phyloP scores from a whole-genome alignment of 345 rosid genomes.

The Cardiospermum halicacabum region DNA sequence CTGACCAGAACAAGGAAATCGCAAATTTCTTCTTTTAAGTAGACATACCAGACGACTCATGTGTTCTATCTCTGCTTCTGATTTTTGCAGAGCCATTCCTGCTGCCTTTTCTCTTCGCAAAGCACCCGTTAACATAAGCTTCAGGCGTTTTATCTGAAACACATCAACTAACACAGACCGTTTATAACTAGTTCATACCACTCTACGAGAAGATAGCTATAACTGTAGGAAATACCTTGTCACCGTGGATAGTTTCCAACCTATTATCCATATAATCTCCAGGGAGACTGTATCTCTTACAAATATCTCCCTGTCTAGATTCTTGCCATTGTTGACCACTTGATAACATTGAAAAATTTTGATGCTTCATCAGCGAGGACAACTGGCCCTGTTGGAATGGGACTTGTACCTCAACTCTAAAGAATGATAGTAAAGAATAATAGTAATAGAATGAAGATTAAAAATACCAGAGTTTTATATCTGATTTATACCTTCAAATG shows the following conservation, averaged over 20 bases:
- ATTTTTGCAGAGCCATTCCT: slow-evolving; percentile 41
- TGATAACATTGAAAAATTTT: slow-evolving; percentile 33
- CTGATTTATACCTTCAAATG: slow-evolving; percentile 54
- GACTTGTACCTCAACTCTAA: slow-evolving; percentile 18
- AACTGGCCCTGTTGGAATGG: slow-evolving; percentile 57
- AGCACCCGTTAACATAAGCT: slow-evolving; percentile 44
- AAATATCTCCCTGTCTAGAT: slow-evolving; percentile 23
- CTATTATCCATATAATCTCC: slow-evolving; percentile 29
- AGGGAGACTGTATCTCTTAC: slow-evolving; percentile 22
- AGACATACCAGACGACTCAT: slow-evolving; percentile 53
- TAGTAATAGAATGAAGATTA: slow-evolving; percentile 1
- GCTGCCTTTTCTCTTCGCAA: slow-evolving; percentile 69
- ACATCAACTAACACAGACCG: slow-evolving; percentile 17
- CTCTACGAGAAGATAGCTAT: slow-evolving; percentile 12
- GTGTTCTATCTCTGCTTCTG: slow-evolving; percentile 61
- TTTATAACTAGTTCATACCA: slow-evolving; percentile 6
- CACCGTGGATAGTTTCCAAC: slow-evolving; percentile 24
- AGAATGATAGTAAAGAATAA: too few species aligned
- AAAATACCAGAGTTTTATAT: background rate
- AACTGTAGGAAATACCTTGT: slow-evolving; percentile 36
- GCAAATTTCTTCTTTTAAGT: slow-evolving; percentile 13
- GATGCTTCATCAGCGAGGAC: slow-evolving; percentile 55
- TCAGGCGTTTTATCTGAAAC: slow-evolving; percentile 38
- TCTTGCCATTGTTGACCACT: slow-evolving; percentile 32
- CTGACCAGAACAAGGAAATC: slow-evolving; percentile 1